Percentiles rank a stretch among this genome's conserved stretches.
These are phyloP conservation scores for Boechera retrofracta DNA, from an alignment of 345 rosid genomes.

Conservation along the genomic window DNA sequence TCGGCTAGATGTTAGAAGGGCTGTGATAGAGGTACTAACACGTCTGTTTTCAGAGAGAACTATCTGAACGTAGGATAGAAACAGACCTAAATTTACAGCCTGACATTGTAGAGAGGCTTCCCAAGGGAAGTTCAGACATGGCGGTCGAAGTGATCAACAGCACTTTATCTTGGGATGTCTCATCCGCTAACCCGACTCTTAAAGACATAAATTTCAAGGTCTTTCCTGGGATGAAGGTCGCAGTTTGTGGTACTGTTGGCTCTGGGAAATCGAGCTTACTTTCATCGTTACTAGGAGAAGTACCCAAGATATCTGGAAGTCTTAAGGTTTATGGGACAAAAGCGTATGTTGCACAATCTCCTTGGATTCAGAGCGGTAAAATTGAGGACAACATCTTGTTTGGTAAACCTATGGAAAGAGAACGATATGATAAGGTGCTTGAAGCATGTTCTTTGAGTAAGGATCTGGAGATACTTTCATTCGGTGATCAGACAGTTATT, in stretches of 20 bases:
- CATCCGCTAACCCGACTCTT: constrained; percentile 54
- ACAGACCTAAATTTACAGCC: constrained; percentile 59
- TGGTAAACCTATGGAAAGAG: constrained; percentile 72
- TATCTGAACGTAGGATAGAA: too few relatives aligned
- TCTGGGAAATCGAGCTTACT: constrained; percentile 84
- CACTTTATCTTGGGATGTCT: constrained; percentile 64
- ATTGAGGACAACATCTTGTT: constrained; percentile 86
- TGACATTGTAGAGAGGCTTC: constrained; percentile 57
- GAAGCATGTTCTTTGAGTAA: constrained; percentile 75
- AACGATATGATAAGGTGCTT: constrained; percentile 61
- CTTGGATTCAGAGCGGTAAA: constrained; percentile 91
- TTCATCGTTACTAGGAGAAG: constrained; percentile 72
- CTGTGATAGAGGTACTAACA: too few relatives aligned
- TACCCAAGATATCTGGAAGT: constrained; percentile 67
- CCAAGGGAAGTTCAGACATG: constrained; percentile 50
- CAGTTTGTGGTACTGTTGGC: constrained; percentile 82
- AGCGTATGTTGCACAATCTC: constrained; percentile 83
- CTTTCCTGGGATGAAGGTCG: constrained; percentile 65
- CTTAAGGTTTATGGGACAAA: constrained; percentile 66
- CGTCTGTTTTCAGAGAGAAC: too few relatives aligned
- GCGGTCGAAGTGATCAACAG: constrained; percentile 59
- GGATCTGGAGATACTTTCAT: constrained; percentile 74
- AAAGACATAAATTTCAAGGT: constrained; percentile 60
- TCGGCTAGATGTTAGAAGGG: too few relatives aligned
- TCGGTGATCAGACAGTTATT: constrained; percentile 79